Percentiles rank a stretch among this genome's conserved stretches.
Evolutionary conservation across 768 basidiomycete species (phyloP).

Genomic region (Auricularia auricula-judae): DNA sequence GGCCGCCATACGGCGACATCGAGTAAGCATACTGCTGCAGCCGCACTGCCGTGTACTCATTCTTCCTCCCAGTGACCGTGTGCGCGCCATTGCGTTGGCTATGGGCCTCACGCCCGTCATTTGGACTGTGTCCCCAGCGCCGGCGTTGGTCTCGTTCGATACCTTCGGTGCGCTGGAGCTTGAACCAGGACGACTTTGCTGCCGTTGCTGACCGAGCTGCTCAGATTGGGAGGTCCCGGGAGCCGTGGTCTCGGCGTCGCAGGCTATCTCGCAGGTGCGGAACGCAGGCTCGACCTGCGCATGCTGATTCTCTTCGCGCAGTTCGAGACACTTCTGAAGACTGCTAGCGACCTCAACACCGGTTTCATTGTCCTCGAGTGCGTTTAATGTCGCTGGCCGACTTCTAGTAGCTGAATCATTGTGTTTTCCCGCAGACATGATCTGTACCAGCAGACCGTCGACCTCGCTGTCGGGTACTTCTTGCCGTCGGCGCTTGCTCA

Average conservation of each 20-base stretch:
- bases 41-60: neutral
- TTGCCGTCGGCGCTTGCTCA: constrained; percentile 28
- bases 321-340: neutral
- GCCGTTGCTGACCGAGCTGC: constrained; percentile 7
- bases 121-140: constrained; percentile 27
- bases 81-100: constrained; percentile 30
- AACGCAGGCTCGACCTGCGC: neutral
- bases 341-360: constrained; percentile 19
- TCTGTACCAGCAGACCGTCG: constrained; percentile 32
- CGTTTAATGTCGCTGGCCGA: constrained; percentile 4
- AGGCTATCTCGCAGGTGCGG: constrained; percentile 6
- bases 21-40: neutral
- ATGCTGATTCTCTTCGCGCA: constrained; percentile 2
- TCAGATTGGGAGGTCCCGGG: constrained; percentile 32
- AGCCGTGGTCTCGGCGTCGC: constrained; percentile 20
- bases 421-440: constrained; percentile 15
- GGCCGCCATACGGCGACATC: constrained; percentile 23
- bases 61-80: constrained; percentile 30
- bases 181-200: constrained; percentile 1
- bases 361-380: constrained; percentile 36
- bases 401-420: neutral
- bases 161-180: constrained; percentile 6
- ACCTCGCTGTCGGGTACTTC: constrained; percentile 33
- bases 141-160: constrained; percentile 15
- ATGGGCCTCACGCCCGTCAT: constrained; percentile 38